A percentile compares a stretch with the other conserved stretches of the same genome.
Evolutionary conservation across 2,329 filamentous ascomycete genomes (phyloP).

Genomic region (Fonsecaea erecta): DNA sequence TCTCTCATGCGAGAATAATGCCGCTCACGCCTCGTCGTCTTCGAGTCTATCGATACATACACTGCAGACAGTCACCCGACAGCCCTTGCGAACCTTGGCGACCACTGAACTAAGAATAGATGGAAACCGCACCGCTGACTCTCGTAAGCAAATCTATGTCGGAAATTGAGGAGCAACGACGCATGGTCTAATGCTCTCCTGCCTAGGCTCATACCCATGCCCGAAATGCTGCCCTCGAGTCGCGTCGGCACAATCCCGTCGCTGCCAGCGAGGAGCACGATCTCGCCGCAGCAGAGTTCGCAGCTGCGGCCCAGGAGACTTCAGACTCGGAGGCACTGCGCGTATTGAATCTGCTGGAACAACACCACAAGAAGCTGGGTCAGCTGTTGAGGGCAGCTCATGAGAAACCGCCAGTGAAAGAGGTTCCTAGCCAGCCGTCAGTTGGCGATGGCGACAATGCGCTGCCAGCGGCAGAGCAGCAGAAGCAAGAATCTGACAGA

Average conservation of each 20-base stretch:
- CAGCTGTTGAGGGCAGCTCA: slow-evolving; percentile 75
- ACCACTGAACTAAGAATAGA: slow-evolving; percentile 42
- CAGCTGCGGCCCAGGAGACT: slow-evolving; percentile 76
- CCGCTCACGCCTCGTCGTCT: not conserved
- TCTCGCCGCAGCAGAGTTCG: slow-evolving; percentile 84
- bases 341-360: slow-evolving; percentile 81
- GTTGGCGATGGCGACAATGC: slow-evolving; percentile 3
- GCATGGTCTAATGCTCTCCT: slow-evolving; percentile 31
- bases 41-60: not conserved
- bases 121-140: slow-evolving; percentile 73
- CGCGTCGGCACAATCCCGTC: slow-evolving; percentile 69
- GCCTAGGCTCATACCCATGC: slow-evolving; percentile 84
- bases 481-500: slow-evolving; percentile 36
- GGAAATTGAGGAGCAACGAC: slow-evolving; percentile 8
- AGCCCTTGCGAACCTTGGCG: not conserved
- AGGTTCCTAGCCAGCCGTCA: not conserved
- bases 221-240: slow-evolving; percentile 77
- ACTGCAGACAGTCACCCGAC: not conserved
- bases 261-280: slow-evolving; percentile 88
- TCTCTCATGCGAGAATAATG: not conserved
- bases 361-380: slow-evolving; percentile 83
- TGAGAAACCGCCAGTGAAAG: slow-evolving; percentile 51
- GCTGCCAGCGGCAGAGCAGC: not conserved
- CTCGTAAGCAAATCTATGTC: slow-evolving; percentile 56
- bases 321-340: slow-evolving; percentile 75